Conservation (phyloP, 306 rosid genomes). For the Fragaria nilgerrensis region DNA sequence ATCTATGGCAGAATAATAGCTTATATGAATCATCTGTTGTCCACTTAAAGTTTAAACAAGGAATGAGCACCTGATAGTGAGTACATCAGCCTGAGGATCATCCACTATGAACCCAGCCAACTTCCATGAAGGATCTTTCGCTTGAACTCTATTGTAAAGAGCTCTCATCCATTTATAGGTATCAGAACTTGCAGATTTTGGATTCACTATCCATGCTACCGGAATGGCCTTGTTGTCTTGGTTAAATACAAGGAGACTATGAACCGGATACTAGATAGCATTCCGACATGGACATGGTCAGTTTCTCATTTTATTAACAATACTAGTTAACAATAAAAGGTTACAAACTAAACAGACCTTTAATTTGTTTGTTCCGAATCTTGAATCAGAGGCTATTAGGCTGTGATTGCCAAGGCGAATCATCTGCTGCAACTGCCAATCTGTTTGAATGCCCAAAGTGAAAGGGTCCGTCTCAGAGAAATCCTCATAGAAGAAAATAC, state of each 20-base stretch:
- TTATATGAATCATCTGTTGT: neutral
- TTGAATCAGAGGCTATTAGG: conserved; percentile 86
- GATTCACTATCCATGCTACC: conserved; percentile 85
- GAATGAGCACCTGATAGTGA: conserved; percentile 64
- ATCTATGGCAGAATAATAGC: neutral
- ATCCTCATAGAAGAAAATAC: conserved; percentile 75
- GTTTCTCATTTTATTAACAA: conserved; percentile 26
- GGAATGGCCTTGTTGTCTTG: conserved; percentile 86
- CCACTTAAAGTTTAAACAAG: neutral
- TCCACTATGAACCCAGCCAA: conserved; percentile 88
- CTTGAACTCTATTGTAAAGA: conserved; percentile 70
- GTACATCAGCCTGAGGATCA: conserved; percentile 74
- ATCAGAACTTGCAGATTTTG: conserved; percentile 57
- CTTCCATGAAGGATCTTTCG: conserved; percentile 80
- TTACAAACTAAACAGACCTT: conserved; percentile 56
- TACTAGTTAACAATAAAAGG: conserved; percentile 8
- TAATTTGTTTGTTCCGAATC: conserved; percentile 80
- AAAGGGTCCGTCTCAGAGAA: conserved; percentile 75
- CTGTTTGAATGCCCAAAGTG: conserved; percentile 87
- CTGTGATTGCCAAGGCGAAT: conserved; percentile 75
- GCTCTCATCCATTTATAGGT: conserved; percentile 95
- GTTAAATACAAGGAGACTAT: conserved; percentile 92
- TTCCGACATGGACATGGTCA: conserved; percentile 31
- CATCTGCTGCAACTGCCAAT: conserved; percentile 96
- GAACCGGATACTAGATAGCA: conserved; percentile 66